Base-by-base conservation (phyloP, 1,284 basidiomycete species). In the Retiboletus flavoniger region DNA sequence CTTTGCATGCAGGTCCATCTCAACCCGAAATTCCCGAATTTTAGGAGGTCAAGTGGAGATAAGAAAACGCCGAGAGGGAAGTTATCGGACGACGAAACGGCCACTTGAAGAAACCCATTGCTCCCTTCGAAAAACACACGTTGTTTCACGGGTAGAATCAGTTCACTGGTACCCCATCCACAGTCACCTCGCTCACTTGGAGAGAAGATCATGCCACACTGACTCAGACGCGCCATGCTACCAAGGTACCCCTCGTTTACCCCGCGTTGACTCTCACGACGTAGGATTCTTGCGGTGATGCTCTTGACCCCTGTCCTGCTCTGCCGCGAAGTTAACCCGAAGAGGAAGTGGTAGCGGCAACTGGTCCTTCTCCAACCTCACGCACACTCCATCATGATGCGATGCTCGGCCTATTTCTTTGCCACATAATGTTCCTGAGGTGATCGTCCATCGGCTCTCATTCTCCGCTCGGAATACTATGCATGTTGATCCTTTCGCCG, bases 31-130 rank as follows among this genome's bases (percentile, higher is more conserved):
- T 49, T 14, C 41, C 41, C 36, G 29, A 47, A 24, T 13, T n/a
- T 53, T 28, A 32, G 54, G 57, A 60, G 60, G 62, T 62, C 49
- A 19, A 19, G 38, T 51, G 60, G 60, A 58, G 47, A 61, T 61
- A 38, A 40, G 24, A 26, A 11, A 44, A 17, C 43, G 13, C 31
- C 51, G 26, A 45, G 41, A 17, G 7, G 34, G 34, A 9, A 24
- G 52, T 49, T 26, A 38, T 34, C 38, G 28, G 28, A 32, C 32
- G 11, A 32, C 28, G 16, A 50, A 11, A 36, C n/a, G 16, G 17
- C 32, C 32, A 32, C 21, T 24, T 41, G 19, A 47, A 28, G 21
- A 13, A 34, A 24, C 35, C 31, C 14, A 13, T 45, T 41, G 1
- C 19, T 53, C 28, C 17, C 48, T 38, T 40, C 49, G 40, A 53